Percentiles rank a stretch among this genome's conserved stretches.
Evolutionary conservation across 352 stramenopile species (phyloP).

Genomic region (Pythium diclinum): DNA sequence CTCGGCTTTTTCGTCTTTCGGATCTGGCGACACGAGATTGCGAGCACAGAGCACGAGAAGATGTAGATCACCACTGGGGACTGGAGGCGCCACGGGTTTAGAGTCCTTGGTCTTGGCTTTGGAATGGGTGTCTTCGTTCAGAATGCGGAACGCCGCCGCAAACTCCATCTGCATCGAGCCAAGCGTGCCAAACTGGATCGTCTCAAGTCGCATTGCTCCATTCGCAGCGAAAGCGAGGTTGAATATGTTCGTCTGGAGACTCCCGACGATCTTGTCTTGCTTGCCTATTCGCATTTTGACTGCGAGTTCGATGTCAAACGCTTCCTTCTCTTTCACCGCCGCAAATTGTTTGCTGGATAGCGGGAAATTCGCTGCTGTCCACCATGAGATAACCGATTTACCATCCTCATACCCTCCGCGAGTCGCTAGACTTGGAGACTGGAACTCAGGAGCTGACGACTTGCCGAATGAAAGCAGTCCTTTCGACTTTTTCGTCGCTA

Average conservation of each 20-base stretch:
- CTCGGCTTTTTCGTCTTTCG: constrained; percentile 25
- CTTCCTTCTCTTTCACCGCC: constrained; percentile 34
- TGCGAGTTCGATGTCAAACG: constrained; percentile 30
- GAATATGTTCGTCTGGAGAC: constrained; percentile 30
- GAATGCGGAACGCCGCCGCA: constrained; percentile 20
- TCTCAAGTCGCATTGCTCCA: constrained; percentile 2
- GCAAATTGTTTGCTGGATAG: constrained; percentile 26
- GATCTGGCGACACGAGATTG: constrained; percentile 33
- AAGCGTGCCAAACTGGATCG: constrained; percentile 26
- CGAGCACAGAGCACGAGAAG: constrained; percentile 38
- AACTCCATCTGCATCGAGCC: constrained; percentile 34
- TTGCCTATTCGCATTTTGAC: constrained; percentile 23
- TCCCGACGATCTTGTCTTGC: constrained; percentile 27
- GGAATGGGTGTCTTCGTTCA: constrained; percentile 6
- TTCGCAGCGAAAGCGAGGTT: constrained; percentile 11
- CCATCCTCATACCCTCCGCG: not conserved
- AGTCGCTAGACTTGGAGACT: not conserved
- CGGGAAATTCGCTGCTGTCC: constrained; percentile 20
- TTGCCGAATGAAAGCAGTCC: constrained; percentile 27
- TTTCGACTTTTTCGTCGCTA: constrained; percentile 30
- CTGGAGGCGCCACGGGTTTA: constrained; percentile 12
- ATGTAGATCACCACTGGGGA: constrained; percentile 41
- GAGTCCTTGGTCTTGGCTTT: not conserved
- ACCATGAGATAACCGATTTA: constrained; percentile 24
- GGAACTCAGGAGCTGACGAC: constrained; percentile 12